Evolutionary conservation across 768 basidiomycete species (phyloP).

Genomic region (Suillus spraguei): DNA sequence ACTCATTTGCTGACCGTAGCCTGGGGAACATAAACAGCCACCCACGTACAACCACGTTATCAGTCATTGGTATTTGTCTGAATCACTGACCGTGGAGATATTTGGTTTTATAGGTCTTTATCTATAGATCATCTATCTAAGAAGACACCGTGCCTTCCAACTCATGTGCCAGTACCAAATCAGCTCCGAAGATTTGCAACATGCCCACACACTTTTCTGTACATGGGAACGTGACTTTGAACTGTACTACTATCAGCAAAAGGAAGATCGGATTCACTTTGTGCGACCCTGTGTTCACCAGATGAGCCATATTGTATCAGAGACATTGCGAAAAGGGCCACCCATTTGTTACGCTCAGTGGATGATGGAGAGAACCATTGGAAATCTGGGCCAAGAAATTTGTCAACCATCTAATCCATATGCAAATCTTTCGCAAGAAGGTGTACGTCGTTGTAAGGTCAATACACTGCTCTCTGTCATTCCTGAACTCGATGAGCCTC

Average conservation of each 20-base stretch:
- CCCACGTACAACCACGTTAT: no score
- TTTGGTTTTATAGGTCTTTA: no score
- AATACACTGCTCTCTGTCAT: conserved; percentile 15
- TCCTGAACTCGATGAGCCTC: conserved; percentile 12
- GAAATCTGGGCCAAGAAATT: conserved; percentile 26
- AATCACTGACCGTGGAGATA: no score
- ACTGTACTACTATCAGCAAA: conserved; percentile 26
- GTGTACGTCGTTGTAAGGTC: conserved; percentile 18
- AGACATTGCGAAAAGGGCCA: conserved; percentile 26
- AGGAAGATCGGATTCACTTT: conserved; percentile 32
- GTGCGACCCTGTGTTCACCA: conserved; percentile 31
- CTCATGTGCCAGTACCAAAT: conserved; percentile 25
- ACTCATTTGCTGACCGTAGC: no score
- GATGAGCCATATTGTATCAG: conserved; percentile 24
- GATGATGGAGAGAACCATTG: conserved; percentile 22
- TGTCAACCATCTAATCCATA: conserved; percentile 25
- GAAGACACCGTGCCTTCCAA: conserved; percentile 24
- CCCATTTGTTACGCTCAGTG: conserved; percentile 27
- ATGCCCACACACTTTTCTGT: conserved; percentile 18
- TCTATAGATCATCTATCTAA: no score
- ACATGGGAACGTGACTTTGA: conserved; percentile 35
- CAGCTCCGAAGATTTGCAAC: conserved; percentile 13
- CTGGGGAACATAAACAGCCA: no score
- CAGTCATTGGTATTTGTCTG: no score
- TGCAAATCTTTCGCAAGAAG: conserved; percentile 27